phyloP scores from a whole-genome alignment of 2,329 filamentous ascomycete species.

The Penicillium aurantiogriseum region DNA sequence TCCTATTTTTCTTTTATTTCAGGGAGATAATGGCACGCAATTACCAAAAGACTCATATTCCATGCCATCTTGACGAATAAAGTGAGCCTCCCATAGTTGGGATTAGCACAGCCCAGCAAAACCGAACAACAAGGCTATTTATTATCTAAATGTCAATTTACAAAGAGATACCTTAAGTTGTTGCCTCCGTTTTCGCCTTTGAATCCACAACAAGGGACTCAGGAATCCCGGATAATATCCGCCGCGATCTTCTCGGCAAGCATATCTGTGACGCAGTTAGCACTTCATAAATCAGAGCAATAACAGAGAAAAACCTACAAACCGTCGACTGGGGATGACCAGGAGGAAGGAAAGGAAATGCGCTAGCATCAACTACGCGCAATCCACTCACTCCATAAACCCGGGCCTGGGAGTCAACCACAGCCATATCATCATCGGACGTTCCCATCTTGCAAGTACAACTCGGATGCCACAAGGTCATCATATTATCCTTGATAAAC shows the following conservation, averaged over 20 bases:
- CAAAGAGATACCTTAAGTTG: background rate
- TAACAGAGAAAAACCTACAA: slow-evolving; percentile 13
- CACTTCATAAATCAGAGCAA: background rate
- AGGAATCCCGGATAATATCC: slow-evolving; percentile 13
- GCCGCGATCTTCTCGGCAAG: slow-evolving; percentile 24
- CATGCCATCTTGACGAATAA: background rate
- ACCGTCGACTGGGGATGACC: slow-evolving; percentile 39
- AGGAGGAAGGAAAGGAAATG: slow-evolving; percentile 40
- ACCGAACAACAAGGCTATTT: background rate
- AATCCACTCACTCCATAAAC: slow-evolving; percentile 32
- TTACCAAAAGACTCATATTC: background rate
- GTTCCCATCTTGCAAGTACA: slow-evolving; percentile 36
- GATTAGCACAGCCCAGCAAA: background rate
- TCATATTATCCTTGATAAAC: slow-evolving; percentile 30
- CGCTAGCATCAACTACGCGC: slow-evolving; percentile 37
- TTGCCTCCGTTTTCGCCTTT: background rate
- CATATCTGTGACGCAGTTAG: slow-evolving; percentile 20
- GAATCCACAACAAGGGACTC: background rate
- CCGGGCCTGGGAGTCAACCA: slow-evolving; percentile 31
- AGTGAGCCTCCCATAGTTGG: background rate
- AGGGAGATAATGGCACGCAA: background rate
- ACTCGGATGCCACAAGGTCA: slow-evolving; percentile 30
- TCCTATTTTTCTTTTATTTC: background rate
- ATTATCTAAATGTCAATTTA: background rate
- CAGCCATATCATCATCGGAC: slow-evolving; percentile 27